Percentiles rank a stretch among this genome's conserved stretches.
Evolutionary conservation across 148 eudicot species (phyloP).

Genomic region (Rhododendron ovatum): DNA sequence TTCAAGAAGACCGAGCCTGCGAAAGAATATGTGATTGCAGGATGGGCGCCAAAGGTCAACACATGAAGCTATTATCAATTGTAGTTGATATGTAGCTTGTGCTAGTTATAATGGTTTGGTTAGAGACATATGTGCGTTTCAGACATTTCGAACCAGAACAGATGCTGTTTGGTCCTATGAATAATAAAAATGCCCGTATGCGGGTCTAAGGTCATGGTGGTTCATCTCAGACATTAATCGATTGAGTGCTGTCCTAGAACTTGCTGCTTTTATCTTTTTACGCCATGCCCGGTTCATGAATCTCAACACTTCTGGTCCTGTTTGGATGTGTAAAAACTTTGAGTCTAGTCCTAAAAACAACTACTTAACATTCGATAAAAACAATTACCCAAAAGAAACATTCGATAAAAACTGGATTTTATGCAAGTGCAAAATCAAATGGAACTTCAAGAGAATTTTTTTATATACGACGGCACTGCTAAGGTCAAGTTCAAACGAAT

Average conservation of each 20-base stretch:
- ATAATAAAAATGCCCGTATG: not conserved
- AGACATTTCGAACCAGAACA: not conserved
- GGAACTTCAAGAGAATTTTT: too few species aligned
- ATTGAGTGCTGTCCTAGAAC: not conserved
- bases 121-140: conserved; percentile 1
- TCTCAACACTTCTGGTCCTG: not conserved
- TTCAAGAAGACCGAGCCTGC: conserved; percentile 50
- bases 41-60: conserved; percentile 54
- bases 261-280: not conserved
- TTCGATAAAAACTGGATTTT: too few species aligned
- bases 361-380: too few species aligned
- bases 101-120: not conserved
- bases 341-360: not conserved
- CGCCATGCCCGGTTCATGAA: not conserved
- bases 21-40: conserved; percentile 40
- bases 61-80: conserved; percentile 25
- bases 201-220: not conserved
- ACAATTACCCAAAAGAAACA: too few species aligned
- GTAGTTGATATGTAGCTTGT: not conserved
- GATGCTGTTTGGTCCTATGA: conserved; percentile 31
- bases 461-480: too few species aligned
- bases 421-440: too few species aligned
- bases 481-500: too few species aligned
- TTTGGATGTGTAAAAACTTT: not conserved
- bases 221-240: not conserved